Percentiles rank a stretch among this genome's conserved stretches.
These are phyloP conservation scores for Tagetes patula DNA, from an alignment of 129 eudicot genomes.

Conservation along the genomic window DNA sequence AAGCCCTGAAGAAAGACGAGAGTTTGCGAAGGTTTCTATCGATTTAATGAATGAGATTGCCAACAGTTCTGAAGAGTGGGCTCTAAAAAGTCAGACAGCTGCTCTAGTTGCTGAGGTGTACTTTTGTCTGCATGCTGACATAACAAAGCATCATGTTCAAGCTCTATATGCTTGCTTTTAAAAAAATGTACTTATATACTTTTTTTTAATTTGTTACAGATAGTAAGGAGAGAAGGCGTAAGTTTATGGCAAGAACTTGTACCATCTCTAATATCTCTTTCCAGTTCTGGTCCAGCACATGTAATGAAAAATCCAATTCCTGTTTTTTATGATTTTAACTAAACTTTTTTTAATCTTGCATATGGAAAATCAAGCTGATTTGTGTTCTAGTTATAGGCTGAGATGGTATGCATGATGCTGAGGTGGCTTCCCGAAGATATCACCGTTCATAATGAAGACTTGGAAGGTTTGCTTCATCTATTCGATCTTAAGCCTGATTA, in stretches of 20 bases:
- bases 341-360: constrained; percentile 10
- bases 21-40: constrained; percentile 73
- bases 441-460: constrained; percentile 94
- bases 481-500: neutral
- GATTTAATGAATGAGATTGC: constrained; percentile 75
- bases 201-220: constrained; percentile 45
- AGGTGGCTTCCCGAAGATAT: constrained; percentile 99
- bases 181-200: neutral
- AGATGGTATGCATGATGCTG: constrained; percentile 82
- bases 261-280: constrained; percentile 67
- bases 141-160: constrained; percentile 18
- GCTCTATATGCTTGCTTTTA: constrained; percentile 9
- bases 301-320: constrained; percentile 43
- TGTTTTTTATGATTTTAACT: constrained; percentile 8
- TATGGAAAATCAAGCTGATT: constrained; percentile 36
- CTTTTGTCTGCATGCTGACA: constrained; percentile 20
- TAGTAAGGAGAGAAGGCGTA: constrained; percentile 88
- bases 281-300: constrained; percentile 80
- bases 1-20: constrained; percentile 55
- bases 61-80: constrained; percentile 72
- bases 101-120: constrained; percentile 91
- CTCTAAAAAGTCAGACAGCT: constrained; percentile 91
- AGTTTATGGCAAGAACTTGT: constrained; percentile 82
- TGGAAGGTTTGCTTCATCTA: constrained; percentile 61
- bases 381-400: constrained; percentile 66